Conservation (phyloP, 2,329 filamentous ascomycete genomes). For the Teratosphaeria destructans region DNA sequence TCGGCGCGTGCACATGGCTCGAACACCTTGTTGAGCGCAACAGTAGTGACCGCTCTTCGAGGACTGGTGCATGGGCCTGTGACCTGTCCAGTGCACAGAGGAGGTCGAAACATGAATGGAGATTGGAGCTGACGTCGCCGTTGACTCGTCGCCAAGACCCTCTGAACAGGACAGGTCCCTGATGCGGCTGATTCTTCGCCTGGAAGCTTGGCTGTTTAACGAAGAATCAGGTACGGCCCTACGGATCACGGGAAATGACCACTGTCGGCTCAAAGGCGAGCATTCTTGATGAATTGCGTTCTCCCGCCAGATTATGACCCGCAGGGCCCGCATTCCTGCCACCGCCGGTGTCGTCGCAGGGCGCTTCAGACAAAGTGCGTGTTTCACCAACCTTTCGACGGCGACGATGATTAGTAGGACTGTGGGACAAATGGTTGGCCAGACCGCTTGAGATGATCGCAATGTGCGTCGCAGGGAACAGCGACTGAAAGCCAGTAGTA, state of each 20-base stretch:
- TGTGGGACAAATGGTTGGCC: background rate
- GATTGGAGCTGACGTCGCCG: background rate
- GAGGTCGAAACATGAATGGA: background rate
- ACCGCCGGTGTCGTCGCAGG: background rate
- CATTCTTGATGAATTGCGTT: background rate
- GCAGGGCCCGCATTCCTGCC: background rate
- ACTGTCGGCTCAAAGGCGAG: background rate
- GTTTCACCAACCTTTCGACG: background rate
- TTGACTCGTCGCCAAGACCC: background rate
- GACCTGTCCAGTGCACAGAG: background rate
- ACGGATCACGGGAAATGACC: background rate
- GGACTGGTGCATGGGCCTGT: background rate
- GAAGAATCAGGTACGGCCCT: background rate
- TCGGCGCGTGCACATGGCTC: background rate
- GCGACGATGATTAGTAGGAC: background rate
- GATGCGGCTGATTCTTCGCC: background rate
- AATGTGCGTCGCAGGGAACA: background rate
- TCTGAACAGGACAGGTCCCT: background rate
- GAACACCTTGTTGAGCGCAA: background rate
- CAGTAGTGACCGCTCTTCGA: background rate
- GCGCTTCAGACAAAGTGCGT: background rate
- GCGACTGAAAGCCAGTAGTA: background rate
- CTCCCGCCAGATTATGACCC: no score
- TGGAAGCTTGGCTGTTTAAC: background rate
- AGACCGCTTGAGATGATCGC: background rate